phyloP scores from a whole-genome alignment of 2,329 filamentous ascomycete genomes.

The Penicillium brasilianum region DNA sequence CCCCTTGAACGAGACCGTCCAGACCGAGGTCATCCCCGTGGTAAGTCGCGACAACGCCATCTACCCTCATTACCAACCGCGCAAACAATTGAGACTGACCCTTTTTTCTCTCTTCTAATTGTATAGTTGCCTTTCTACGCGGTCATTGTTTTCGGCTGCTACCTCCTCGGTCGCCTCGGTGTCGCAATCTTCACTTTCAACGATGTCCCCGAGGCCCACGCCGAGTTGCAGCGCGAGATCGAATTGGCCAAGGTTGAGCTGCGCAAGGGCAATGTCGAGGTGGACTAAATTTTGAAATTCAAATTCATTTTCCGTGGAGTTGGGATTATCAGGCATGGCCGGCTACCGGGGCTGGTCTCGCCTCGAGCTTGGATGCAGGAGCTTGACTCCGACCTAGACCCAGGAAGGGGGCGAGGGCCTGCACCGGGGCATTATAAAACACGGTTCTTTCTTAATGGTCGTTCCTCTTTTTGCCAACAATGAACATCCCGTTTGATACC shows the following conservation, averaged over 20 bases:
- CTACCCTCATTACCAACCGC: conserved; percentile 10
- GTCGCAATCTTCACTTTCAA: conserved; percentile 95
- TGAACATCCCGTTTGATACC: conserved; percentile 29
- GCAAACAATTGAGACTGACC: conserved; percentile 3
- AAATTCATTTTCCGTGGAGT: neutral
- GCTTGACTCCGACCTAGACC: neutral
- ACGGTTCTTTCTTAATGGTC: conserved; percentile 18
- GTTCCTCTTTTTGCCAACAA: conserved; percentile 21
- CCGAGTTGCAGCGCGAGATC: conserved; percentile 87
- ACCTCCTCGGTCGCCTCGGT: conserved; percentile 89
- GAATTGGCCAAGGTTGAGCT: conserved; percentile 50
- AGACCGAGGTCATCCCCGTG: conserved; percentile 84
- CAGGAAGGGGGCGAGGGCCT: conserved; percentile 1
- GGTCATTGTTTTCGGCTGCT: conserved; percentile 87
- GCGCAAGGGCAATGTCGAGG: conserved; percentile 49
- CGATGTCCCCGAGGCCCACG: conserved; percentile 88
- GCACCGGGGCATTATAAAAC: conserved; percentile 17
- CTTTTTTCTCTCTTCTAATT: neutral
- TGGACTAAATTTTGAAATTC: conserved; percentile 40
- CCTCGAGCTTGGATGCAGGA: conserved; percentile 1
- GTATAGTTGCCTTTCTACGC: conserved; percentile 90
- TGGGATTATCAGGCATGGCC: neutral
- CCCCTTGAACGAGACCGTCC: conserved; percentile 76
- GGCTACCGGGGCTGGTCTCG: neutral
- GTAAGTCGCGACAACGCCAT: conserved; percentile 60